These are phyloP conservation scores for Triticum monococcum DNA, from an alignment of 176 grass and related monocot species.

Conservation along the genomic window DNA sequence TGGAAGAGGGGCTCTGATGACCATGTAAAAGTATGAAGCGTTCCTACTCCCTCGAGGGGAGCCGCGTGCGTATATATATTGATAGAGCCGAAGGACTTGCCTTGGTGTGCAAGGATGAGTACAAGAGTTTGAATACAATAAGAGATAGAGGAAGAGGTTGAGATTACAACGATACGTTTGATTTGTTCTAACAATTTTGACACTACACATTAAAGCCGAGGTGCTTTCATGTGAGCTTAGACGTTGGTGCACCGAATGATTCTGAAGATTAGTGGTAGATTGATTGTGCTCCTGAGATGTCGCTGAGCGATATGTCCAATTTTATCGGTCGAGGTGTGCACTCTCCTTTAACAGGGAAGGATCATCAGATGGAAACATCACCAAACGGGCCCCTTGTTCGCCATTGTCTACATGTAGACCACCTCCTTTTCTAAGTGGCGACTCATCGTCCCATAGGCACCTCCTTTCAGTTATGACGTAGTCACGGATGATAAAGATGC, in stretches of 20 bases:
- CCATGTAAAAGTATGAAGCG: too few relatives aligned
- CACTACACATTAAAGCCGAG: neutral
- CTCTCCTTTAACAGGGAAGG: neutral
- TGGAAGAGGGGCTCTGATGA: too few relatives aligned
- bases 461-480: conserved; percentile 8
- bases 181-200: too few relatives aligned
- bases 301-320: neutral
- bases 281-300: neutral
- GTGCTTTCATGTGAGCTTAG: neutral
- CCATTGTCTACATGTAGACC: conserved; percentile 38
- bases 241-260: neutral
- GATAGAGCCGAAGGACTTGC: too few relatives aligned
- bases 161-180: neutral
- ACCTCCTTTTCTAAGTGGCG: conserved; percentile 27
- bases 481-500: neutral
- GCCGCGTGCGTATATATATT: too few relatives aligned
- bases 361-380: conserved; percentile 1
- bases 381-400: neutral
- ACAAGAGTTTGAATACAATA: too few relatives aligned
- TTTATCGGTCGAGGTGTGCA: neutral
- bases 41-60: too few relatives aligned
- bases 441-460: neutral
- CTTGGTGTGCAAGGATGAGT: too few relatives aligned
- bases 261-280: neutral
- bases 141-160: too few relatives aligned